Base-by-base conservation (phyloP, 202 grass and related monocot genomes). In the Setaria italica region DNA sequence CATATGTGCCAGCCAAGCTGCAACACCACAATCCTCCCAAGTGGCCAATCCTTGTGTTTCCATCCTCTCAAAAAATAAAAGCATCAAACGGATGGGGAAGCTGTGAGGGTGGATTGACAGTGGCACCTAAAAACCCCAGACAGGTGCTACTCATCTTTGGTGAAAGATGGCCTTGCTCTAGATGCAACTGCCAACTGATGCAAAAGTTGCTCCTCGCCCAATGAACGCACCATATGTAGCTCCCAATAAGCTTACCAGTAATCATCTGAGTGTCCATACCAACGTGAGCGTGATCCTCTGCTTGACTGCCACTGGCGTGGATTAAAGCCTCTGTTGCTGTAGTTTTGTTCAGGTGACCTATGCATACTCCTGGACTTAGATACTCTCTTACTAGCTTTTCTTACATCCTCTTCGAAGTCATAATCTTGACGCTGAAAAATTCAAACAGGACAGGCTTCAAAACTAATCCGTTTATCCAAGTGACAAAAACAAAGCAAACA, bases 371-470 rank as follows among this genome's bases (percentile, higher is more conserved):
- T 88, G 5, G 76, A 89, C 47, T 78, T 93, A 72, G 67, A 83
- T 82, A 72, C 76, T 74, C 83, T 83, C 56, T 77, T 85, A 13
- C 80, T 74, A 42, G 79, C 32, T 62, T 66, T 90, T 91, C 93
- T 94, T 50, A 94, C 3, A 78, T 92, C 88, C 81, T 98, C 95
- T 55, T 94, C 95, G 0, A 62, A 79, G 62, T 98, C 90, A 77
- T 95, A 98, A 60, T 95, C 87, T 89, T 92, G 80, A 16, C 93
- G 93, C 95, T 98, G 86, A 68, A 92, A 89, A 70, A 55, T 83
- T 81, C 32, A 80, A 84, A 88, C 33, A 77, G 51, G 87, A 86
- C 14, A 50, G 34, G 15, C 75, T 42, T 74, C 7, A 67, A 86
- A 72, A 71, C 49, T 80, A 85, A 70, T 30, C 21, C n/a, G 35